Evolutionary conservation across 345 rosid genomes (phyloP), one percentile per base, ranked within the genome.

Genomic region (Camelina neglecta): DNA sequence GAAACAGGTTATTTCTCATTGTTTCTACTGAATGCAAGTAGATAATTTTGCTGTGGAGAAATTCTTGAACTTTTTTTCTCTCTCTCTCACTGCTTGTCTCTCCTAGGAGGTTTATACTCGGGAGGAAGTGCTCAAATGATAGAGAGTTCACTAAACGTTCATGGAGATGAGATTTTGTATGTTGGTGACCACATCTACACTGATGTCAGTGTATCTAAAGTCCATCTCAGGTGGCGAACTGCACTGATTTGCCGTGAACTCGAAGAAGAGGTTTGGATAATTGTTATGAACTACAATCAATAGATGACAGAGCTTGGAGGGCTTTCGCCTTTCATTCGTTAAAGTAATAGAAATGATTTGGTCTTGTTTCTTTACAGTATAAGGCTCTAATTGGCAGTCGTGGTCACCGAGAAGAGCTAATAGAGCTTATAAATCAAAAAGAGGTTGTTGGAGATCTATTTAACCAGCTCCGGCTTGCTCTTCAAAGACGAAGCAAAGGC

Each of bases 41-140:
- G 57, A 18, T 49, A 51, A 8, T 58, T 18, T 54, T 12, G 2
- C 36, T n/a, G 65, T 35, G n/a, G 12, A 11, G 36, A 36, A 45
- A 67, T 18, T 12, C 60, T 67, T 23, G 67, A n/a, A 4, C 1
- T 67, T 35, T 56, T n/a, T 57, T 23, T 56, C 35, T 7, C 20
- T 56, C 36, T 7, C 20, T 67, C 56, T 53, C 21, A 7, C 66
- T 75, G 59, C 12, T 69, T 39, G 66, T 69, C 77, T 74, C 76
- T 58, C 57, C 51, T 80, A 91, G 96, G 97, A 57, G 94, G 97
- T 18, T 38, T 93, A 82, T 93, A 91, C 82, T 93, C 98, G 0
- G 98, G 97, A 53, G 98, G 97, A 79, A 91, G 98, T 85, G 98
- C 97, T 76, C 98, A 91, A 77, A 88, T 93, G 94, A 73, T 93